Conservation (phyloP, 805 yeast species). For the Kodamaea laetipori region DNA sequence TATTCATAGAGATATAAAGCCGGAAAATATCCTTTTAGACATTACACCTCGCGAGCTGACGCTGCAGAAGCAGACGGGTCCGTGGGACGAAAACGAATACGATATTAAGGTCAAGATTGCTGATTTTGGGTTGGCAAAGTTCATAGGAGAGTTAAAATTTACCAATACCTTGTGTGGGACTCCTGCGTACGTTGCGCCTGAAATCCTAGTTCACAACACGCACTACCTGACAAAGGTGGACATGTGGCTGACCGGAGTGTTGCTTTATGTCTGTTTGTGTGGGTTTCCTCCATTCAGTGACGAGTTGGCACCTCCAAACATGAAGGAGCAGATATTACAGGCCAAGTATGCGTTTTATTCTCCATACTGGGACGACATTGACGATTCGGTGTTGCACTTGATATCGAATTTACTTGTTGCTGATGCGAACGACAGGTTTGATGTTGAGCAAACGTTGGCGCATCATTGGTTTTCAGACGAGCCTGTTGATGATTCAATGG, state of each 20-base stretch:
- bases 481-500: slow-evolving; percentile 9
- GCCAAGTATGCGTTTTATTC: slow-evolving; percentile 75
- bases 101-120: slow-evolving; percentile 74
- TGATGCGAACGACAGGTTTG: slow-evolving; percentile 47
- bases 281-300: slow-evolving; percentile 88
- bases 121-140: slow-evolving; percentile 75
- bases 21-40: slow-evolving; percentile 48
- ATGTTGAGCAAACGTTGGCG: slow-evolving; percentile 37
- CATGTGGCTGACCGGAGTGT: slow-evolving; percentile 81
- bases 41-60: slow-evolving; percentile 45
- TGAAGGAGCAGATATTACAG: slow-evolving; percentile 70
- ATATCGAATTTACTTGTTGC: slow-evolving; percentile 62
- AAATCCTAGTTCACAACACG: slow-evolving; percentile 57
- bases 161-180: slow-evolving; percentile 84
- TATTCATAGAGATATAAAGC: slow-evolving; percentile 49
- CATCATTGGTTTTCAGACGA: slow-evolving; percentile 50
- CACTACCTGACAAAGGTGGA: slow-evolving; percentile 73
- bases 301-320: slow-evolving; percentile 75
- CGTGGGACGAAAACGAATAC: slow-evolving; percentile 62
- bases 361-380: slow-evolving; percentile 77
- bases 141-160: slow-evolving; percentile 69
- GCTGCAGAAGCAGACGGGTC: slow-evolving; percentile 43
- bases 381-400: slow-evolving; percentile 64
- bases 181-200: slow-evolving; percentile 88
- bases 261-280: slow-evolving; percentile 74